Evolutionary conservation across 805 yeast genomes (phyloP).

Genomic region (Wickerhamomyces xylosicus): DNA sequence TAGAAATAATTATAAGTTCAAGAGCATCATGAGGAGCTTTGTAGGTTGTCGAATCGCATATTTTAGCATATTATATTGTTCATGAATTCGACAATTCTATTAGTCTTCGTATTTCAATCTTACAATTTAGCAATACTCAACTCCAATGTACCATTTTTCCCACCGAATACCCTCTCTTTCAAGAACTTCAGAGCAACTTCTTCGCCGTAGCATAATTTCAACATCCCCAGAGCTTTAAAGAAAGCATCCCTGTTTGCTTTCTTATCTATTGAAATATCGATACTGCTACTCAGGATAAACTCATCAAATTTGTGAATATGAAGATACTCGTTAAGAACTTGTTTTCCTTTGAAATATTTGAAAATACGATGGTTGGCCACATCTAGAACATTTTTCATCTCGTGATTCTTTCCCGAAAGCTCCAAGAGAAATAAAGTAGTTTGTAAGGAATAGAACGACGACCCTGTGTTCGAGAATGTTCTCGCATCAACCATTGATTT

Average conservation of each 20-base stretch:
- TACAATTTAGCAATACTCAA: constrained; percentile 1
- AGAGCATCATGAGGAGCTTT: too few species aligned
- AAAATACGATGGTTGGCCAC: constrained; percentile 1
- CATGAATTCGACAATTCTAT: background rate
- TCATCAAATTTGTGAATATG: background rate
- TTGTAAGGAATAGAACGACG: constrained; percentile 5
- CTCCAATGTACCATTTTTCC: constrained; percentile 12
- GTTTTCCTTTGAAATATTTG: background rate
- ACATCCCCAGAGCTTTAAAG: constrained; percentile 17
- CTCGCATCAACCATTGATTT: background rate
- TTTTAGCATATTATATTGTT: background rate
- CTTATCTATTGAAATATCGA: background rate
- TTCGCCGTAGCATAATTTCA: constrained; percentile 13
- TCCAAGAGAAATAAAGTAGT: constrained; percentile 5
- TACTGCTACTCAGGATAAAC: background rate
- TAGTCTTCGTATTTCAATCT: too few species aligned
- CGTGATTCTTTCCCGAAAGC: background rate
- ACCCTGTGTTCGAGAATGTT: constrained; percentile 6
- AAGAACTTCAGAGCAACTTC: constrained; percentile 13
- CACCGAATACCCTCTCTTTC: constrained; percentile 9
- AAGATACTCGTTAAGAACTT: background rate
- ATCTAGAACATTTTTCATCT: background rate
- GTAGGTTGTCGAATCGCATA: too few species aligned
- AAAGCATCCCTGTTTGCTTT: constrained; percentile 6
- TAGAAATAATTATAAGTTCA: too few species aligned